Base-by-base conservation (phyloP, 805 yeast species). In the Zygotorulaspora sp. region DNA sequence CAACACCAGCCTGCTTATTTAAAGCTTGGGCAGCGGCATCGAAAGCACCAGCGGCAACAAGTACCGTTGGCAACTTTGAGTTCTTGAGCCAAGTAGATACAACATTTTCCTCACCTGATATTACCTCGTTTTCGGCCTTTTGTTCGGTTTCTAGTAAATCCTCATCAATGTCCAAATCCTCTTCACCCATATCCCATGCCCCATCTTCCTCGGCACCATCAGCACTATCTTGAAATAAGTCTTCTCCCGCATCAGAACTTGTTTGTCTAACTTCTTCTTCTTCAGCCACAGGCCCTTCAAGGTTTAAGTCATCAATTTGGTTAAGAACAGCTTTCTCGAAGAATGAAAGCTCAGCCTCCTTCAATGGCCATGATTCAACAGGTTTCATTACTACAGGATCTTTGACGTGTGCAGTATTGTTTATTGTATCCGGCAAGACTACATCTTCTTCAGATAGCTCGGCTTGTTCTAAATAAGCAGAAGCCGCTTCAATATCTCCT, bases 31-130 rank as follows among this genome's bases (percentile, higher is more conserved):
- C 92, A 25, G 97, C 99, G 37, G 90, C 83, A 49, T 88, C 97
- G 59, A 90, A 90, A 4, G 94, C 84, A 52, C 99, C 99, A 2
- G 96, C 88, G 2, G 98, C 97, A 54, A 83, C 88, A 52, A 87
- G 85, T 18, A 86, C 87, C 20, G 96, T 97, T 4, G 97, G 87
- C 39, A 89, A 75, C 46, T 82, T 83, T 12, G 96, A 84, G 63
- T 83, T 86, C 49, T 90, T 82, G 20, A 85, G 74, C 98, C 99
- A 94, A 41, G 64, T 63, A 3, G 80, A 80, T 21, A 78, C 64
- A 58, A 89, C 96, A 18, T 75, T 74, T 11, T 71, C 72, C 12
- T 50, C 41, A 60, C 71, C 44, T 9, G 55, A 48, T 16, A 56
- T 51, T 21, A 50, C 45, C 14, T 54, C 35, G 16, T 55, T 62